Evolutionary conservation across 2,329 filamentous ascomycete species (phyloP).

Genomic region (Nigrospora oryzae): DNA sequence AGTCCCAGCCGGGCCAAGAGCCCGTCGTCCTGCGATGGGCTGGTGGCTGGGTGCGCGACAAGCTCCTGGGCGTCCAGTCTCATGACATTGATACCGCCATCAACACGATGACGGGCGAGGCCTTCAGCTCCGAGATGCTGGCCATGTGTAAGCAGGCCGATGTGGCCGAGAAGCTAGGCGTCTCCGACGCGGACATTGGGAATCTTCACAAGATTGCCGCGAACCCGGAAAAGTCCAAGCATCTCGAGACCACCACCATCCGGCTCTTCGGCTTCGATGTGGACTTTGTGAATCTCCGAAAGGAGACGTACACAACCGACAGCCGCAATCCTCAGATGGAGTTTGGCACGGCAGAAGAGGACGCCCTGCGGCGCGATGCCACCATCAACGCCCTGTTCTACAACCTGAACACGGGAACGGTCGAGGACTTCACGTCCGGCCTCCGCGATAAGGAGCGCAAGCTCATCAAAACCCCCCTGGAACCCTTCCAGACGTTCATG

Average conservation of each 20-base stretch:
- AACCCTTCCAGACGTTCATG: constrained; percentile 85
- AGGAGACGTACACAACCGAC: constrained; percentile 83
- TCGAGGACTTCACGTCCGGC: constrained; percentile 84
- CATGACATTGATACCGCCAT: constrained; percentile 82
- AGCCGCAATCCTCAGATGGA: constrained; percentile 88
- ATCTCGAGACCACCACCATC: constrained; percentile 85
- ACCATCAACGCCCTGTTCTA: constrained; percentile 96
- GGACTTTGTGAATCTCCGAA: constrained; percentile 89
- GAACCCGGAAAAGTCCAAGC: constrained; percentile 94
- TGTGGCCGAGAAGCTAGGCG: constrained; percentile 52
- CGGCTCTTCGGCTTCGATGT: constrained; percentile 80
- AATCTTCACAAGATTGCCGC: constrained; percentile 80
- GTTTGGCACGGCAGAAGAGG: constrained; percentile 86
- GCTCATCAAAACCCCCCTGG: constrained; percentile 76
- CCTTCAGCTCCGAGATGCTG: constrained; percentile 62
- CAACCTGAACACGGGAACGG: constrained; percentile 68
- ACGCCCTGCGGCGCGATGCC: constrained; percentile 81
- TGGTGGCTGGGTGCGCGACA: constrained; percentile 83
- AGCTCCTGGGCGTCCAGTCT: constrained; percentile 62
- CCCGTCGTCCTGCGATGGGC: constrained; percentile 66
- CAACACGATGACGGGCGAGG: constrained; percentile 74
- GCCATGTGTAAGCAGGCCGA: constrained; percentile 56
- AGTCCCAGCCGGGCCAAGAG: constrained; percentile 35
- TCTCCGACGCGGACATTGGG: constrained; percentile 53
- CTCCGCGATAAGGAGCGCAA: constrained; percentile 63